These are phyloP conservation scores for Leishmania gerbilli DNA, from an alignment of 208 protist genomes.

Conservation along the genomic window DNA sequence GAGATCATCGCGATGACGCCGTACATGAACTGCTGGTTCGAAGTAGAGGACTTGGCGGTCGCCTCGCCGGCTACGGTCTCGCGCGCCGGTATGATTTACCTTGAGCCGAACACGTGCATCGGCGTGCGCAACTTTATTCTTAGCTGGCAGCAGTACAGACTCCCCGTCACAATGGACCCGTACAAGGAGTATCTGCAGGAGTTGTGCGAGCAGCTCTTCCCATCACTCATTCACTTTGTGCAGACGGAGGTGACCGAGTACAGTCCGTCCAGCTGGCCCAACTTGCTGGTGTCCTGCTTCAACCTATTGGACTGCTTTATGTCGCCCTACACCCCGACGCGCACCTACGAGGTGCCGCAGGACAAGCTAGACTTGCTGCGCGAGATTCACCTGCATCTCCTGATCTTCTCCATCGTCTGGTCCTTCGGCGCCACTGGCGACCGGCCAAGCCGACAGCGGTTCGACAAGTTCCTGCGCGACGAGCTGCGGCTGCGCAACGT, in stretches of 20 bases:
- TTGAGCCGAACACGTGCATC: constrained; percentile 93
- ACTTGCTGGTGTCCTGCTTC: constrained; percentile 93
- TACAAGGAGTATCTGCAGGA: constrained; percentile 84
- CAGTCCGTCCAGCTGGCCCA: constrained; percentile 95
- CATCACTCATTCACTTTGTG: constrained; percentile 92
- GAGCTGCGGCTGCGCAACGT: constrained; percentile 71
- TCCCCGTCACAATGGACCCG: constrained; percentile 81
- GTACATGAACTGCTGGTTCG: constrained; percentile 97
- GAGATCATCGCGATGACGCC: constrained; percentile 96
- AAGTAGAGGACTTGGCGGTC: constrained; percentile 96
- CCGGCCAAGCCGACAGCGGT: constrained; percentile 83
- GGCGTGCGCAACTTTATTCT: constrained; percentile 80
- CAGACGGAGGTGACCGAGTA: constrained; percentile 91
- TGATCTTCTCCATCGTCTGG: constrained; percentile 98
- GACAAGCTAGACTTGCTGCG: constrained; percentile 84
- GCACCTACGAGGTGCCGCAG: constrained; percentile 76
- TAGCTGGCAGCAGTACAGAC: constrained; percentile 85
- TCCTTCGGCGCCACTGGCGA: constrained; percentile 96
- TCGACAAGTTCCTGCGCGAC: constrained; percentile 94
- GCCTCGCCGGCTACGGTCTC: constrained; percentile 98
- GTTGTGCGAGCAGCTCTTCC: constrained; percentile 92
- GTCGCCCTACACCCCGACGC: constrained; percentile 81
- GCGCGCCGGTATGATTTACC: constrained; percentile 98
- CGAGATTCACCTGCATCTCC: constrained; percentile 85
- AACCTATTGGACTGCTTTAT: constrained; percentile 94